Evolutionary conservation across 1,284 basidiomycete genomes (phyloP), one percentile per base, ranked within the genome.

Genomic region (Athelia psychrophila): DNA sequence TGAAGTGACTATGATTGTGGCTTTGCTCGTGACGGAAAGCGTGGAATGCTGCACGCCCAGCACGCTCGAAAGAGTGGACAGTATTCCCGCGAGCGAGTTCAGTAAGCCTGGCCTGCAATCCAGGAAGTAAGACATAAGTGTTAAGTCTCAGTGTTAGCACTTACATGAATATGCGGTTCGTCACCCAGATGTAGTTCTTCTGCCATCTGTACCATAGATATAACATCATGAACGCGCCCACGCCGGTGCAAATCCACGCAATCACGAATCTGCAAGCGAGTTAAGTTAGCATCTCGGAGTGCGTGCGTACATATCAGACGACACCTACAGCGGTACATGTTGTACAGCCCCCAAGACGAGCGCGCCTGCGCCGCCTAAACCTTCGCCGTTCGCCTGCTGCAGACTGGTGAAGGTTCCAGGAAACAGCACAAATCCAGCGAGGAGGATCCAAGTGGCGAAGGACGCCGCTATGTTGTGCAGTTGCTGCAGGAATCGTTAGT

Each of bases 121-220:
- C 32, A 49, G 33, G 46, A 20, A 30, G 20, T 9, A 23, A 24
- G 20, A 40, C 19, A 52, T 44, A 19, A 23, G n/a, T 42, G 33
- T 18, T 23, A n/a, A 27, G 46, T 47, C 27, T 24, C 9, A 18
- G 9, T 50, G 20, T n/a, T 33, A 47, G 58, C 13, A 71, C 79
- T 52, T 55, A 83, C 80, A 80, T 51, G 60, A 81, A 81, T 44
- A 81, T 71, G 44, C 71, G 76, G 61, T 82, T 81, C 20, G 80
- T 68, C 8, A 81, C 60, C 78, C 82, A 84, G 54, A 87, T 66
- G 58, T 80, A 86, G 58, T 86, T 86, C 55, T 72, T 73, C 54
- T 72, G 74, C 77, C 83, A 87, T 54, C 77, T 70, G 71, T 76
- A 81, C 77, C 79, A 81, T 16, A 83, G 59, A 67, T 74, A 81